Base-by-base conservation (phyloP, 495 filamentous ascomycete genomes). In the Daldinia concentrica region DNA sequence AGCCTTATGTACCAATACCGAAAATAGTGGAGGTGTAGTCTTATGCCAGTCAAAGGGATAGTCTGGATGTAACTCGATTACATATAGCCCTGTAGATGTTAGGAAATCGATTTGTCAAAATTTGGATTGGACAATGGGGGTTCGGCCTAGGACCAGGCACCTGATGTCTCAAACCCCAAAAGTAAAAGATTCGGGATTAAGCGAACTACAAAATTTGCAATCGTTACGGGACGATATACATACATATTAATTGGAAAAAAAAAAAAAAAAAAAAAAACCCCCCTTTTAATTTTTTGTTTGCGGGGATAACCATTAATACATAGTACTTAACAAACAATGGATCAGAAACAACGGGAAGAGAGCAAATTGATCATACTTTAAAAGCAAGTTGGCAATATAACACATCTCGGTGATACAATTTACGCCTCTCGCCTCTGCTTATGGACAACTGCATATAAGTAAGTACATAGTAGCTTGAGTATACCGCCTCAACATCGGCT, bases 91-190 rank as follows among this genome's bases (percentile, higher is more conserved):
- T 17, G n/a, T 56, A 58, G 63, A 57, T 43, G 58, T 58, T 58
- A 39, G 37, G 48, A 50, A 72, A 56, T 64, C 26, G 30, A 68
- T 73, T 73, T 73, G 65, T 73, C 57, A 68, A 65, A 22, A 41
- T 48, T 36, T 60, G 51, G 58, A 62, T 58, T 51, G 24, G 56
- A 58, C 22, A 39, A 62, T 65, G 61, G 61, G 65, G 61, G 63
- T 65, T 34, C 34, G 32, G 58, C n/a, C 11, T 48, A 51, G 17
- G 24, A 29, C 50, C 30, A 67, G 29, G 43, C 55, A 51, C n/a
- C n/a, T n/a, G n/a, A n/a, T 19, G 56, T 48, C 64, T 43, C 55
- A 22, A 32, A 69, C 24, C 36, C 37, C 54, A 58, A 62, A 32
- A 30, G 11, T 15, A 48, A 48, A 17, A 27, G 36, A 55, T 56